Evolutionary conservation across 805 yeast species (phyloP), one percentile per base, ranked within the genome.

Genomic region (Candida silvicultrix): DNA sequence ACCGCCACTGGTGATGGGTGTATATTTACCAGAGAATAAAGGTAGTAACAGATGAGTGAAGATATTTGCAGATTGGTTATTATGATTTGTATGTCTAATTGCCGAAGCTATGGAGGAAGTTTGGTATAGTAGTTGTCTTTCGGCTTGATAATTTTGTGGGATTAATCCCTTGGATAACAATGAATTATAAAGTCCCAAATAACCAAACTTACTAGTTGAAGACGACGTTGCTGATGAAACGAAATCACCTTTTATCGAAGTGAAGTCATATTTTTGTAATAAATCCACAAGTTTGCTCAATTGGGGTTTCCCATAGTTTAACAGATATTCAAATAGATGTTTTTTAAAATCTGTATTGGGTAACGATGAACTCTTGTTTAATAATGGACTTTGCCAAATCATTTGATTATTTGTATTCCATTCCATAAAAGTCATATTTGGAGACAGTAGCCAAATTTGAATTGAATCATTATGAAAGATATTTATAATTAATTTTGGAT

Each of bases 401-500:
- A 81, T 80, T 55, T 83, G 89, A 7, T 85, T 82, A 46, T 83
- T 78, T 1, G 72, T 70, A 5, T 66, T 64, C 43, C 78, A 73
- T 59, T 84, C 90, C 0, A 72, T 56, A 32, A 60, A 59, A 1
- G 82, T 78, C 45, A 82, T 57, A 59, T 84, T 84, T 58, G 77
- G 73, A 1, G 88, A 77, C 59, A 82, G 77, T 21, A 83, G 64
- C 20, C 77, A 77, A 0, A 84, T 59, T 55, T 77, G 80, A 29
- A 73, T 60, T 0, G 72, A 61, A 16, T 64, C 66, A 49, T 76
- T 77, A 2, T 57, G 57, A 54, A 69, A 80, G 47, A 74, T 65
- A 54, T 83, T 83, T 14, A 84, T 64, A 70, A 83, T 78, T 74
- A 83, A 64, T 57, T 84, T 84, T 1, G 87, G 73, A 58, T 84